Base-by-base conservation (phyloP, 2,329 filamentous ascomycete genomes). In the Ceratocystis diversiconidia region DNA sequence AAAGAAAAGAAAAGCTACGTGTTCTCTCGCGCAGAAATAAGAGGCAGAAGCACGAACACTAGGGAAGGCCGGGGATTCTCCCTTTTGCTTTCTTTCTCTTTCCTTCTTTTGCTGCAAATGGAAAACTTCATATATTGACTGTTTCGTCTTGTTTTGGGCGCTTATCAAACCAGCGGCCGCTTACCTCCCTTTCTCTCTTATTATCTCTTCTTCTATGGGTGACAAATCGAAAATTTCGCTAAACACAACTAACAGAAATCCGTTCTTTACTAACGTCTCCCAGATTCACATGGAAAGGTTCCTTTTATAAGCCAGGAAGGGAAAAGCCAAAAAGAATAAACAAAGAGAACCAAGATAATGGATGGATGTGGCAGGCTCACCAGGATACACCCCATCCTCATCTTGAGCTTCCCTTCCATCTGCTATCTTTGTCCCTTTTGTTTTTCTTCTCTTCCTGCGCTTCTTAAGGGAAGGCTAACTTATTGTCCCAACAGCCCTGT, bases 31-130 rank as follows among this genome's bases (percentile, higher is more conserved):
- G 10, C 48, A n/a, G 22, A 52, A n/a, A 52, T 22, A n/a, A 8
- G 22, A 52, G n/a, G n/a, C 48, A 52, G 5, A 25, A 52, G 48
- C n/a, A 52, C 10, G 48, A 25, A 52, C 17, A 25, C n/a, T 25
- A 52, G n/a, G 12, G 22, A 59, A 59, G 30, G 55, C 55, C 55
- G 55, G 55, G 19, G 55, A 59, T 36, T 36, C 55, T 59, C 41
- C 52, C 62, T 32, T 36, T 64, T 32, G 12, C 28, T 43, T 22
- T 57, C 22, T 59, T 8, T 64, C 25, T 59, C 44, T n/a, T 25
- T 64, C 59, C n/a, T 59, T 59, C 52, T 44, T 41, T 55, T 46
- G n/a, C 30, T 57, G 55, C 55, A 59, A 41, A 59, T 59, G 55
- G 55, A 59, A 59, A 59, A 52, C n/a, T 30, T 59, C 25, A 59